A percentile compares a stretch with the other conserved stretches of the same genome.
phyloP scores from a whole-genome alignment of 257 asterid genomes.

The Nicotiana knightiana region DNA sequence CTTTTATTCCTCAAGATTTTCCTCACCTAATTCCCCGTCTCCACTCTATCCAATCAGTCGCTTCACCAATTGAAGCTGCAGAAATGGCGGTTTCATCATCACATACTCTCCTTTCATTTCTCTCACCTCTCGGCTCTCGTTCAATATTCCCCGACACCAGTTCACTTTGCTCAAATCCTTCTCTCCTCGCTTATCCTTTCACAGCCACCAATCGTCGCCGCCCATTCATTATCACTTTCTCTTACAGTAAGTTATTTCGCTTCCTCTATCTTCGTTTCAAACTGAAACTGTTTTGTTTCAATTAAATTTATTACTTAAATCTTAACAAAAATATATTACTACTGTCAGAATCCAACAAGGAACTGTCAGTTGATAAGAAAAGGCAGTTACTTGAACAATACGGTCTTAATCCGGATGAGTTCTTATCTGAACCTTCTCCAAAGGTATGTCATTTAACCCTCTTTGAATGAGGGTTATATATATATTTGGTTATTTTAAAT shows the following conservation, averaged over 20 bases:
- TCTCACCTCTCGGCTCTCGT: constrained; percentile 16
- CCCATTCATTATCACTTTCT: constrained; percentile 32
- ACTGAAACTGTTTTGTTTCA: background rate
- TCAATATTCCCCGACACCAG: constrained; percentile 9
- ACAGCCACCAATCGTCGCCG: constrained; percentile 30
- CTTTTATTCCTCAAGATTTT: too few species aligned
- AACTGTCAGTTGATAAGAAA: constrained; percentile 34
- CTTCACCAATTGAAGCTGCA: background rate
- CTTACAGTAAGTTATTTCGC: constrained; percentile 46
- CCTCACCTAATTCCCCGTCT: too few species aligned
- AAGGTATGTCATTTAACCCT: constrained; percentile 40
- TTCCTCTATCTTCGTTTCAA: background rate
- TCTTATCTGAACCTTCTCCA: constrained; percentile 50
- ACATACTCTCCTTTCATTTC: background rate
- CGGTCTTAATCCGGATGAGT: constrained; percentile 74
- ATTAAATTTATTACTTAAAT: background rate
- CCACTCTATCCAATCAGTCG: too few species aligned
- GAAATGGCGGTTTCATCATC: constrained; percentile 50
- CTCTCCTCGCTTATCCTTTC: constrained; percentile 16
- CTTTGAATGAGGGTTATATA: background rate
- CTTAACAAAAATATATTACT: background rate
- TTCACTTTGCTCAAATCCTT: constrained; percentile 19
- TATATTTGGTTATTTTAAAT: background rate
- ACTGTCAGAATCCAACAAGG: constrained; percentile 53
- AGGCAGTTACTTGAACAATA: constrained; percentile 66